phyloP scores from a whole-genome alignment of 2,329 filamentous ascomycete genomes.

The Fusarium lyarnte region DNA sequence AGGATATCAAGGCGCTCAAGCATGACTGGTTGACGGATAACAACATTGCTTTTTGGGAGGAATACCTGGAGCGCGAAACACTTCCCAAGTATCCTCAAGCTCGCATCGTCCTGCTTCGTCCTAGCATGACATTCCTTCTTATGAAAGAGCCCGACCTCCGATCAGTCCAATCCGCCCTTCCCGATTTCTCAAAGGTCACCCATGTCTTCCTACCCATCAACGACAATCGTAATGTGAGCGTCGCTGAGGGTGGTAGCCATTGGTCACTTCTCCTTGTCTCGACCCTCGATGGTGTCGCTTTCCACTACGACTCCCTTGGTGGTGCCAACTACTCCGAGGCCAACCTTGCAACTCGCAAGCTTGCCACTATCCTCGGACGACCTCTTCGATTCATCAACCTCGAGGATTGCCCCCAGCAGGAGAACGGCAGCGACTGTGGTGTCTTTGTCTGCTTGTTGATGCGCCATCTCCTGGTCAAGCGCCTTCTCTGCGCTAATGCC shows the following conservation, averaged over 20 bases:
- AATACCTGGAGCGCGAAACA: slow-evolving; percentile 92
- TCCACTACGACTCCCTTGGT: slow-evolving; percentile 93
- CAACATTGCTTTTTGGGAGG: slow-evolving; percentile 98
- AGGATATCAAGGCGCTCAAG: slow-evolving; percentile 88
- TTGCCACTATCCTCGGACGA: slow-evolving; percentile 73
- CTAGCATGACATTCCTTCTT: slow-evolving; percentile 91
- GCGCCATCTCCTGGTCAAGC: slow-evolving; percentile 89
- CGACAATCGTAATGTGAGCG: slow-evolving; percentile 78
- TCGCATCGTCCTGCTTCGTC: slow-evolving; percentile 88
- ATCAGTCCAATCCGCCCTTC: slow-evolving; percentile 73
- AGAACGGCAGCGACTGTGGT: slow-evolving; percentile 92
- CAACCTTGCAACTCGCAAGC: slow-evolving; percentile 71
- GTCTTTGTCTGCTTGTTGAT: slow-evolving; percentile 96
- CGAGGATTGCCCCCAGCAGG: slow-evolving; percentile 87
- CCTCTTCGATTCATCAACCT: slow-evolving; percentile 81
- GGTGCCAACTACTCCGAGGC: slow-evolving; percentile 81
- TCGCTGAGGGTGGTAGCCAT: slow-evolving; percentile 90
- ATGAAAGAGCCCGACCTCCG: slow-evolving; percentile 74
- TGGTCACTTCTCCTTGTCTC: slow-evolving; percentile 95
- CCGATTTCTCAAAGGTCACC: slow-evolving; percentile 81
- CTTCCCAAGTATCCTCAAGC: slow-evolving; percentile 82
- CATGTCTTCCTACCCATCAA: slow-evolving; percentile 98
- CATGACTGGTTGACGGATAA: slow-evolving; percentile 98
- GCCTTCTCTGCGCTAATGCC: slow-evolving; percentile 80
- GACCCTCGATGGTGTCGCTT: slow-evolving; percentile 87